These are phyloP conservation scores for Pythium dissotocum DNA, from an alignment of 352 stramenopile genomes.

Conservation along the genomic window DNA sequence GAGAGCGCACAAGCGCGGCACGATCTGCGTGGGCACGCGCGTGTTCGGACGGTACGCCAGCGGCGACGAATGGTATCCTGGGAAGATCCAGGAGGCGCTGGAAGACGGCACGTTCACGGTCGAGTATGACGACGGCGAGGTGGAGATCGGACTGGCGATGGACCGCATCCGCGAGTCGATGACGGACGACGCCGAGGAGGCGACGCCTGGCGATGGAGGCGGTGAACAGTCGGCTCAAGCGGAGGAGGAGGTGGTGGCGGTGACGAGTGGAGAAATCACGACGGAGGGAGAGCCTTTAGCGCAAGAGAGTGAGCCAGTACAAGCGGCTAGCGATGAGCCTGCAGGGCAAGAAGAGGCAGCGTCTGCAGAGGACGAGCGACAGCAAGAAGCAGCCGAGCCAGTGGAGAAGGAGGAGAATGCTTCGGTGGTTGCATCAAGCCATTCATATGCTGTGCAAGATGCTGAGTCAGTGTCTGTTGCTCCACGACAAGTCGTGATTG, in stretches of 20 bases:
- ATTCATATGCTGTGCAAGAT: not conserved
- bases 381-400: constrained; percentile 14
- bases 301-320: not conserved
- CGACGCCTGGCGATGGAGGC: not conserved
- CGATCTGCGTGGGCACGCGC: constrained; percentile 71
- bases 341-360: constrained; percentile 10
- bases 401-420: constrained; percentile 6
- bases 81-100: constrained; percentile 58
- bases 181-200: not conserved
- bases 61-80: constrained; percentile 70
- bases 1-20: constrained; percentile 55
- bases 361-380: constrained; percentile 22
- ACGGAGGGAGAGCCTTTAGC: not conserved
- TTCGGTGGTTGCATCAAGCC: not conserved
- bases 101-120: constrained; percentile 70
- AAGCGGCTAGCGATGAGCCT: not conserved
- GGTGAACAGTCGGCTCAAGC: not conserved
- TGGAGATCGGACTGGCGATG: constrained; percentile 56
- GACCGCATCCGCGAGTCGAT: constrained; percentile 53
- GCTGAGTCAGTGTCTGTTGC: not conserved
- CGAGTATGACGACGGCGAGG: constrained; percentile 80
- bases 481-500: not conserved
- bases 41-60: constrained; percentile 69
- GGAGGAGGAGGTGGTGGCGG: not conserved
- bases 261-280: not conserved